Evolutionary conservation across 2,329 filamentous ascomycete species (phyloP), one percentile per base, ranked within the genome.

Genomic region (Penicillium polonicum): DNA sequence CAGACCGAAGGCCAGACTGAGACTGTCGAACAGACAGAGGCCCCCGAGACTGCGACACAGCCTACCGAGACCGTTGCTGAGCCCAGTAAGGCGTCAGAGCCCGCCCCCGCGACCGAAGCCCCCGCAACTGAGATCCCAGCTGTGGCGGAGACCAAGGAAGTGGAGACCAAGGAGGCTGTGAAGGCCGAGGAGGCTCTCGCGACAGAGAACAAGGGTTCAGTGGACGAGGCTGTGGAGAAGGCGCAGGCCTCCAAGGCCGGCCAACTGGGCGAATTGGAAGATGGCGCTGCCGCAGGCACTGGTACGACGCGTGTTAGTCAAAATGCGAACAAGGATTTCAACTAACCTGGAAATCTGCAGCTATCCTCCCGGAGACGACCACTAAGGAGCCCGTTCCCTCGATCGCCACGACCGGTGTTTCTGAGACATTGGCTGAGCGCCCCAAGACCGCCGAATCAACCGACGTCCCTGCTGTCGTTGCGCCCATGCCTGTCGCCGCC

Each of bases 171-270:
- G 50, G 52, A 56, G 6, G 59, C 48, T 12, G 52, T 36, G 7
- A 65, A 62, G 44, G 51, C 48, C 57, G 58, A 45, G 46, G 46
- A 46, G 54, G 42, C 48, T 3, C 51, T 17, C 12, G 46, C 38
- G 19, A 58, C 49, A 19, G 48, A 51, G 39, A 60, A 57, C 27
- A 45, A 65, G 45, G 48, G 50, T 33, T 50, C 57, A 13, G 42
- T 64, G 19, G 58, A 67, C 25, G 63, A 62, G 10, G 55, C 63
- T 8, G 65, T 61, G 12, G 64, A 66, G 29, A 69, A 69, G 57
- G 60, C 56, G 38, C 61, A 66, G 41, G 61, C 64, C 48, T 60
- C 66, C 46, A 66, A 68, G 60, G 46, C 54, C 12, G 64, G 64
- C 25, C 59, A 62, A 38, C 25, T 65, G 17, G 55, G 58, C 25